Evolutionary conservation across 2,329 filamentous ascomycete genomes (phyloP), one percentile per base, ranked within the genome.

Genomic region (Pyricularia grisea): DNA sequence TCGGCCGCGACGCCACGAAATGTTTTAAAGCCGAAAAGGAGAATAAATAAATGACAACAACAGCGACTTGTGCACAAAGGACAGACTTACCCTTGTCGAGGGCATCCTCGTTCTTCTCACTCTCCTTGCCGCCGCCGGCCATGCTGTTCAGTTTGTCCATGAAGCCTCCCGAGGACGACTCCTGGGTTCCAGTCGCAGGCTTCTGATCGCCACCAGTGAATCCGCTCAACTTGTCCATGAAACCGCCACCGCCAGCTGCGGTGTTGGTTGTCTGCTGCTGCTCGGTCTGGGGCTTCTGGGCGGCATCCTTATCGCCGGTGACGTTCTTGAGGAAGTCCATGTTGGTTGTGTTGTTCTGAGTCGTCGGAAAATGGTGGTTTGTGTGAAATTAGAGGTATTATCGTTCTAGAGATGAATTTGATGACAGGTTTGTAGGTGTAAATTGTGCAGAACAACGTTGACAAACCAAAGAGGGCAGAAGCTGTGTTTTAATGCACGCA

Each of bases 51-150:
- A n/a, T 7, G n/a, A 9, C 42, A n/a, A 20, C 20, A 10, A 50
- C 20, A n/a, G 4, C 14, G 42, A 50, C 6, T 36, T 12, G 33
- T 36, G 17, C 12, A 42, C 17, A 58, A 68, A 25, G 50, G 31
- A 27, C 9, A 12, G 33, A 71, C 71, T 28, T 71, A 92, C 91
- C 89, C 82, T 95, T 95, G 81, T 95, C 92, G 68, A 95, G 86
- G n/a, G 78, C 80, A 75, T 94, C 91, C 79, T 95, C 92, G 74
- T 93, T 91, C 86, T 92, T 89, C 85, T 94, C 92, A 76, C 89
- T 88, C 78, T 91, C 82, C 42, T 79, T 79, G 55, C 92, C 92
- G 68, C 92, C 92, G 50, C 92, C 92, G 25, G 90, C 90, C 72
- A 88, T 83, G 70, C 79, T 77, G 81, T 94, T 92, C 70, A 94